Evolutionary conservation across 805 yeast genomes (phyloP).

Genomic region (Cyberlindnera lachancei): DNA sequence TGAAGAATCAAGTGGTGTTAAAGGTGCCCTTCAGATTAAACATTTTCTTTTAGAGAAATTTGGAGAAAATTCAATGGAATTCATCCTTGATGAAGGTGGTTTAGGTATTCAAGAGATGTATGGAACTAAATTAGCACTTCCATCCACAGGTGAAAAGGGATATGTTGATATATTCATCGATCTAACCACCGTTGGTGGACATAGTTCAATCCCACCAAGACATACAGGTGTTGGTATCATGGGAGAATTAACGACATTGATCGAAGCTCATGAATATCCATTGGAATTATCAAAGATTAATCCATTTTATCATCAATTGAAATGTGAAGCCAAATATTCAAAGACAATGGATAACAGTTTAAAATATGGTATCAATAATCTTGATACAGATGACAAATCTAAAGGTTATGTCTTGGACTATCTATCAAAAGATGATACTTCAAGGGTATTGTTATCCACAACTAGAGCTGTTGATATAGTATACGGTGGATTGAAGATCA

Average conservation of each 20-base stretch:
- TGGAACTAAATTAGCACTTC: conserved; percentile 26
- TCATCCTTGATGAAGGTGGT: conserved; percentile 68
- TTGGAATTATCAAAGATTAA: conserved; percentile 48
- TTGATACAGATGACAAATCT: no score
- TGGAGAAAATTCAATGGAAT: conserved; percentile 53
- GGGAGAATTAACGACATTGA: conserved; percentile 38
- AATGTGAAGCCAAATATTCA: no score
- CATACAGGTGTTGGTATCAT: conserved; percentile 40
- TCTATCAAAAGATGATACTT: conserved; percentile 3
- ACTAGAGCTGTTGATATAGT: conserved; percentile 38
- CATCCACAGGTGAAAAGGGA: conserved; percentile 57
- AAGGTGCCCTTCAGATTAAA: conserved; percentile 45
- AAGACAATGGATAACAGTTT: no score
- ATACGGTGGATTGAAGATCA: conserved; percentile 66
- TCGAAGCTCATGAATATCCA: no score
- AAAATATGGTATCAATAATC: no score
- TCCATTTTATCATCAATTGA: conserved; percentile 37
- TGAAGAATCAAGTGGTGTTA: conserved; percentile 45
- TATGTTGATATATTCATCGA: conserved; percentile 43
- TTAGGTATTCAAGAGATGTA: conserved; percentile 23
- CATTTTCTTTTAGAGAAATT: conserved; percentile 40
- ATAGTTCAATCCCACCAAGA: conserved; percentile 69
- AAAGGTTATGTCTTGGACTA: no score
- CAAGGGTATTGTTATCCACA: conserved; percentile 42
- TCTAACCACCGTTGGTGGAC: conserved; percentile 65